Evolutionary conservation across 1,139 yeast species (phyloP), one percentile per base, ranked within the genome.

Genomic region (Diutina pseudorugosa): DNA sequence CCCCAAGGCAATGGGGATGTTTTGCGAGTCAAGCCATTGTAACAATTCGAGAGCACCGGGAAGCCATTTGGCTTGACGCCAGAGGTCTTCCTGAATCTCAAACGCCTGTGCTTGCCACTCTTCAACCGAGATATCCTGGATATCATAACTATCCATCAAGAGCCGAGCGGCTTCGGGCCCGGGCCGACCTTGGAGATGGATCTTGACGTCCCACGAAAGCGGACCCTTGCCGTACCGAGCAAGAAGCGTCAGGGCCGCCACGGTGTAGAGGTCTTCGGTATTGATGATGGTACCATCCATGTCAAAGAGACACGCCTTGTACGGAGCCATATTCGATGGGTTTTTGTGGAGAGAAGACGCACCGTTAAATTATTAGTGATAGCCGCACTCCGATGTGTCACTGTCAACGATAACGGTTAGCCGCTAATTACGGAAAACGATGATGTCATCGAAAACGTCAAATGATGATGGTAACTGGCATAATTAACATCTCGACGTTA

Each of bases 231-330:
- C 89, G 60, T 78, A 83, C 54, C 75, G 72, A 11, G 79, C 79
- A 47, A 93, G 74, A 5, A 89, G 66, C 53, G 79, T 82, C 51
- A 84, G 77, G 47, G 87, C 72, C 3, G 86, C 85, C 55, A 80
- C 80, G 0, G 98, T 91, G 65, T 93, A 93, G 54, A 90, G 74
- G 57, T 87, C 95, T 66, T 93, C 98, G 2, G 97, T 86, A 68
- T 91, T 88, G 62, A 93, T 77, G 57, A 93, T 72, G 30, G 95
- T 79, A 1, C 98, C 98, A 65, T 93, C 98, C 97, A 93, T 90
- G 72, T 93, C 93, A 67, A 91, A 91, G 54, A 91, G 84, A 75
- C 97, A 90, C 55, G 97, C 97, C 65, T 79, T 85, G 61, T 77
- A 53, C 12, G 11, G 49, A 19, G 41, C 49, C 47, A 43, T 43